Percentiles rank a stretch among this genome's conserved stretches.
These are phyloP conservation scores for Eucalyptus sp. DNA, from an alignment of 345 rosid genomes.

Conservation along the genomic window DNA sequence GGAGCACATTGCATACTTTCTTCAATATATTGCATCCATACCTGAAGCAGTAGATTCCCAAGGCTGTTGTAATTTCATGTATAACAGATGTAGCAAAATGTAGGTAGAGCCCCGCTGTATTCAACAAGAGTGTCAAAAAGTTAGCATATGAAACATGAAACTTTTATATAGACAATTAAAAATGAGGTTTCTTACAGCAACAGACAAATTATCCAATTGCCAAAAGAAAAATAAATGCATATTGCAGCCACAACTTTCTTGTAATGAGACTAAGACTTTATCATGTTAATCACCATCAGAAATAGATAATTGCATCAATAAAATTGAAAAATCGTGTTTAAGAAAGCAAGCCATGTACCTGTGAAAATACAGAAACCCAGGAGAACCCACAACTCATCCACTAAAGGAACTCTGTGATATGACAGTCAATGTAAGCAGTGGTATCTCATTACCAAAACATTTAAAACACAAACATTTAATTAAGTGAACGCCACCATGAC, in stretches of 20 bases:
- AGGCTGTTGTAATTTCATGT: conserved; percentile 83
- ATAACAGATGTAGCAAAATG: conserved; percentile 92
- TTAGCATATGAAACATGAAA: neutral
- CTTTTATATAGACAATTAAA: neutral
- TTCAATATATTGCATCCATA: neutral
- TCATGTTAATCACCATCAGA: neutral
- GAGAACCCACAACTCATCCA: conserved; percentile 88
- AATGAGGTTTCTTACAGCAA: neutral
- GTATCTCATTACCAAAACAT: neutral
- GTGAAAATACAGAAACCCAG: conserved; percentile 85
- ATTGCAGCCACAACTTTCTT: neutral
- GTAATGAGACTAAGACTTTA: neutral
- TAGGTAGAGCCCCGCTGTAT: conserved; percentile 56
- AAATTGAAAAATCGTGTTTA: neutral
- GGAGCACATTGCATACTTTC: neutral
- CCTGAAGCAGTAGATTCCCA: conserved; percentile 99
- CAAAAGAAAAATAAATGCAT: neutral
- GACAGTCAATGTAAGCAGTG: neutral
- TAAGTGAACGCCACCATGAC: neutral
- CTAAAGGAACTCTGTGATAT: conserved; percentile 69
- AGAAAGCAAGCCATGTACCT: conserved; percentile 20
- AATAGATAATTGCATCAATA: neutral
- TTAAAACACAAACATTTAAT: neutral
- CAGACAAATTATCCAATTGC: neutral
- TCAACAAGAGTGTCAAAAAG: neutral